Base-by-base conservation (phyloP, 768 basidiomycete genomes). In the Suillus plorans region DNA sequence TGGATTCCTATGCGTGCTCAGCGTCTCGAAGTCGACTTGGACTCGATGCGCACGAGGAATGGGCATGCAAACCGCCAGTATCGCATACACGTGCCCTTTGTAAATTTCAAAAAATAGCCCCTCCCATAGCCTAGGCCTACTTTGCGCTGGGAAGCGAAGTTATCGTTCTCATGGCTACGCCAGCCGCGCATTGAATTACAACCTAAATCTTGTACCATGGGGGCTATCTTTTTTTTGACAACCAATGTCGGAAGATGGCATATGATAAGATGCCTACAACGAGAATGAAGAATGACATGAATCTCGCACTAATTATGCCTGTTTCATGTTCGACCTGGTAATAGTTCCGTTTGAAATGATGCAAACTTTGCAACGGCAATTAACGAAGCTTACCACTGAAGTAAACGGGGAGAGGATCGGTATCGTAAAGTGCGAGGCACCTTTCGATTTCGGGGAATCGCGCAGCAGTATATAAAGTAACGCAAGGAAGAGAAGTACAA, bases 371-470 rank as follows among this genome's bases (percentile, higher is more conserved):
- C 22, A 41, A 63, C 52, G 50, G 39, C 45, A 16, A 25, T 3
- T n/a, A 36, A 20, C 16, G 22, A 61, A 53, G 65, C 74, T 37
- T 28, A 92, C 90, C 71, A 92, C 91, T 12, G 89, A 91, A 2
- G 89, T 84, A 69, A 92, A 92, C 0, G 90, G 91, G 0, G 91
- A 92, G 20, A 92, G 73, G 4, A 92, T 87, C 5, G 91, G 90
- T 28, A 92, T 88, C 0, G 90, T 92, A 72, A 91, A 91, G 71
- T 91, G 91, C 1, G 83, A 79, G 1, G 88, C 64, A 6, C 77
- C 69, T 49, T 62, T 69, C 67, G 56, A 65, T 64, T 25, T 56
- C 16, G n/a, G 53, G n/a, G 62, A 39, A 39, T 63, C n/a, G n/a
- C 31, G 18, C 31, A 34, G 7, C 18, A 65, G 49, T 36, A 65